These are phyloP conservation scores for Dactylella cylindrospora DNA, from an alignment of 2,329 filamentous ascomycete genomes.

Conservation along the genomic window DNA sequence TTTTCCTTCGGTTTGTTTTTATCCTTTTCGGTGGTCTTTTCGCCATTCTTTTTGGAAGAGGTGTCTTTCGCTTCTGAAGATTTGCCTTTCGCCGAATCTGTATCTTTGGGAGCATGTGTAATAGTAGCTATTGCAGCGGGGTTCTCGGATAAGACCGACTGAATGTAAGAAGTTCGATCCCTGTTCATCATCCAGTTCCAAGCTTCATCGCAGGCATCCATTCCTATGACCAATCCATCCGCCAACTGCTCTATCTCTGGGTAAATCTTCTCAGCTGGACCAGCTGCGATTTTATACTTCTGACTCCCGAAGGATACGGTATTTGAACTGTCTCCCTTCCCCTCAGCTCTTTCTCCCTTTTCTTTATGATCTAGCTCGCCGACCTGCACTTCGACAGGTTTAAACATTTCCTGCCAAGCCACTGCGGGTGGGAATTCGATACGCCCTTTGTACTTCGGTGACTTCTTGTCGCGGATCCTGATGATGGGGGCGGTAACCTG, in stretches of 20 bases:
- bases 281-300: constrained; percentile 13
- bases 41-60: not conserved
- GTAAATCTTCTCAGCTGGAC: not conserved
- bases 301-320: constrained; percentile 27
- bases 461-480: constrained; percentile 6
- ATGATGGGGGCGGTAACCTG: constrained; percentile 25
- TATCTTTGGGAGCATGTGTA: not conserved
- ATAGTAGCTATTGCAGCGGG: not conserved
- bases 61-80: not conserved
- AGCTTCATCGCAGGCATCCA: constrained; percentile 26
- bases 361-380: not conserved
- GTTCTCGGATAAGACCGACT: constrained; percentile 5
- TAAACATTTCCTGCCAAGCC: constrained; percentile 17
- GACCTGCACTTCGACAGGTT: constrained; percentile 12
- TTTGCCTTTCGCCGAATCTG: not conserved
- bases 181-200: constrained; percentile 4
- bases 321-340: not conserved
- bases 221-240: not conserved
- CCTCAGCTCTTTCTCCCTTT: not conserved
- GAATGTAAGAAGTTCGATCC: constrained; percentile 2
- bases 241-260: not conserved
- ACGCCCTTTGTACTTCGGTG: not conserved
- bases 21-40: not conserved
- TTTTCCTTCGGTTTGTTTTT: too few relatives aligned
- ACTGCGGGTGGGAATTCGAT: constrained; percentile 7